Evolutionary conservation across 1,139 yeast species (phyloP), one percentile per base, ranked within the genome.

Genomic region (Tardiomyces blankii): DNA sequence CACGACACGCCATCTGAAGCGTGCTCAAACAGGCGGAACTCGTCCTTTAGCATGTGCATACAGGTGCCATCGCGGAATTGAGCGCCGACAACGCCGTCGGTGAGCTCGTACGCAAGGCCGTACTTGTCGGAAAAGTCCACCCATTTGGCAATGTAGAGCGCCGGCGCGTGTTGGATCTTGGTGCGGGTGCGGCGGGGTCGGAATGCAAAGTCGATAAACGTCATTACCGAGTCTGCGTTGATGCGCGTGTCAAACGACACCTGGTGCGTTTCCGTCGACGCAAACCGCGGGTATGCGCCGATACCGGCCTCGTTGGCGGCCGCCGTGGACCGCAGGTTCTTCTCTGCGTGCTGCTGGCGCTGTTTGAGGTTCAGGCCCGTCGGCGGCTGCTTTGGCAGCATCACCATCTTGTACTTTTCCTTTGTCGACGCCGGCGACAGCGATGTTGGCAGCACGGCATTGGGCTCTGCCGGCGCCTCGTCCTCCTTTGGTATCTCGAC

Each of bases 101-200:
- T 85, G 47, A 91, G 69, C 63, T 91, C 96, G 63, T 91, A 91
- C 6, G 96, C 86, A 59, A 93, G 83, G 0, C 99, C 99, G 64
- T 89, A 94, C 61, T 85, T 87, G 67, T 89, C 88, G 39, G 96
- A 85, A 63, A 91, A 91, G 64, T 93, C 98, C 28, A 93, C 98
- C 99, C 99, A 93, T 63, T 89, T 89, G 52, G 94, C 83, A 44
- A 91, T 82, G 51, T 86, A 77, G 8, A 59, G 38, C 2, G 49
- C 43, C 38, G 41, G 42, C 7, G 45, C 16, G 13, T 32, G 23
- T 9, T 35, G 39, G 3, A 45, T 35, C 13, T 48, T 47, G 35
- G 21, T 38, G 18, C 47, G 44, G 16, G 53, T 47, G 13, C 40
- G 39, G 3, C 49, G 41, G 33, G 50, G 40, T n/a, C 35, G 38